These are phyloP conservation scores for Hirsutella thompsonii DNA, from an alignment of 2,329 filamentous ascomycete species.

Conservation along the genomic window DNA sequence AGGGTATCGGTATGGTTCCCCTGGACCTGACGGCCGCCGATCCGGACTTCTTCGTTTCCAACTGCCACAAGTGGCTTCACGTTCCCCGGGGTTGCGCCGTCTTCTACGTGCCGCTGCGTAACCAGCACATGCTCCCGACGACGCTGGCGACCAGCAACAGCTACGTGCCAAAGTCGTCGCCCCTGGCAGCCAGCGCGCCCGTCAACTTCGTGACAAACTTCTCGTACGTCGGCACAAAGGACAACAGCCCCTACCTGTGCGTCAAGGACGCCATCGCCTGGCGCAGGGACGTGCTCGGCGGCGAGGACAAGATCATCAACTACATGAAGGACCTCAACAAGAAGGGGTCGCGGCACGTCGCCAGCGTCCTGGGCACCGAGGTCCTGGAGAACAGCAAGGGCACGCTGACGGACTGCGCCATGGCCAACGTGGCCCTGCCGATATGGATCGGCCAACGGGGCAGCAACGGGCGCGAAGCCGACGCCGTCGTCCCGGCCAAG, in stretches of 20 bases:
- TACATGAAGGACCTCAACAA: slow-evolving; percentile 54
- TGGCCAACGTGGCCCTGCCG: slow-evolving; percentile 66
- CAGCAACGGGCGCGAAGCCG: slow-evolving; percentile 12
- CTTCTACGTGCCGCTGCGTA: slow-evolving; percentile 63
- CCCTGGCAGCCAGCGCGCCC: slow-evolving; percentile 27
- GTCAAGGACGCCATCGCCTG: slow-evolving; percentile 60
- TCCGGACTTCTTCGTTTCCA: slow-evolving; percentile 77
- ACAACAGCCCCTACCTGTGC: slow-evolving; percentile 60
- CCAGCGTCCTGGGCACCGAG: slow-evolving; percentile 52
- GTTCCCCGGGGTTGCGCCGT: slow-evolving; percentile 69
- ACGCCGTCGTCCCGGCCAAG: slow-evolving; percentile 15
- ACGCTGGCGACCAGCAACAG: slow-evolving; percentile 73
- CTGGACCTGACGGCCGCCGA: slow-evolving; percentile 54
- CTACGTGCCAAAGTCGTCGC: slow-evolving; percentile 38
- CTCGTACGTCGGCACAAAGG: slow-evolving; percentile 63
- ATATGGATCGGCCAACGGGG: slow-evolving; percentile 26
- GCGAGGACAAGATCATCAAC: slow-evolving; percentile 54
- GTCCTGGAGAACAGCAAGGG: slow-evolving; percentile 54
- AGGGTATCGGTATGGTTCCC: slow-evolving; percentile 67
- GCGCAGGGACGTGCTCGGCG: slow-evolving; percentile 55
- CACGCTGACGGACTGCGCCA: slow-evolving; percentile 51
- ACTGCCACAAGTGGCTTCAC: slow-evolving; percentile 86
- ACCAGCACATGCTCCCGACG: slow-evolving; percentile 62
- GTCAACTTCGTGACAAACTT: slow-evolving; percentile 54
- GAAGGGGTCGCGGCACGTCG: slow-evolving; percentile 47